These are phyloP conservation scores for Rubia balearica DNA, from an alignment of 305 asterid species.

Conservation along the genomic window DNA sequence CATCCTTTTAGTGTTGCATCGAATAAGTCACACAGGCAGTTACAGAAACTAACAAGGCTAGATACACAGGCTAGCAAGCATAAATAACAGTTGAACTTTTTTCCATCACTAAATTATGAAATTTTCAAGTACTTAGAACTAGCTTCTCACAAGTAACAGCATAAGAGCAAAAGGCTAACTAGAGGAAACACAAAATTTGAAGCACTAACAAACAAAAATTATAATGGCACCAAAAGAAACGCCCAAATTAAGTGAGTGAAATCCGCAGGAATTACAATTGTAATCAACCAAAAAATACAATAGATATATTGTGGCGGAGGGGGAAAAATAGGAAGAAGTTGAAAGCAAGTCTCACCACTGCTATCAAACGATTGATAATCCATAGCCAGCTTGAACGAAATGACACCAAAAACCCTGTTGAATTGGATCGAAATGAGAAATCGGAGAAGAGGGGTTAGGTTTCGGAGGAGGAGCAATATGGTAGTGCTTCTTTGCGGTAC, in stretches of 20 bases:
- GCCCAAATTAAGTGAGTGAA: neutral
- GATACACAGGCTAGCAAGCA: neutral
- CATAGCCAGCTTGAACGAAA: constrained; percentile 57
- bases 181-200: neutral
- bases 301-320: neutral
- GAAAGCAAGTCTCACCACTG: constrained; percentile 48
- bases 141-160: neutral
- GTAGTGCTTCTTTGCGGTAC: neutral
- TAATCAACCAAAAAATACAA: neutral
- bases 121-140: neutral
- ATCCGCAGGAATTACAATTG: neutral
- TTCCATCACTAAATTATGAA: neutral
- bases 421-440: neutral
- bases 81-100: neutral
- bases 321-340: neutral
- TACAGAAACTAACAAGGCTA: neutral
- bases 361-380: constrained; percentile 72
- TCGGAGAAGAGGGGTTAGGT: neutral
- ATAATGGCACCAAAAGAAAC: neutral
- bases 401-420: neutral
- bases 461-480: neutral
- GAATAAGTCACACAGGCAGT: neutral
- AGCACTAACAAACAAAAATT: neutral
- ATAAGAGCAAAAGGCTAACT: neutral
- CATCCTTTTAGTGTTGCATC: neutral